Base-by-base conservation (phyloP, 768 basidiomycete species). In the Suillus fuscotomentosus region DNA sequence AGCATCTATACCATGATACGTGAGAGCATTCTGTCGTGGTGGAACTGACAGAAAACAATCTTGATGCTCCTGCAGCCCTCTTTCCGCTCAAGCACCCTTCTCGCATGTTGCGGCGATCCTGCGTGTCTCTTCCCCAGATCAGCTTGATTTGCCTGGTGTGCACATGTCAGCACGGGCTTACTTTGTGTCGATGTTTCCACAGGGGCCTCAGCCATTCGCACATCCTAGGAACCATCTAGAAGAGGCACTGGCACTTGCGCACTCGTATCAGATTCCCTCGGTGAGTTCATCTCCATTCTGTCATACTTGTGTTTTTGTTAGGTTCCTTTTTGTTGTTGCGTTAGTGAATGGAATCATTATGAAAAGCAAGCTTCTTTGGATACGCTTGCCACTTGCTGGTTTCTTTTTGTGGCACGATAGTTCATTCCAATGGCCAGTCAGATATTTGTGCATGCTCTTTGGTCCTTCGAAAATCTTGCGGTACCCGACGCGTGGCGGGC, bases 1-100 rank as follows among this genome's bases (percentile, higher is more conserved):
- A 81, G 64, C 83, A 89, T 74, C 70, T 91, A 38, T 91, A 91
- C 70, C 86, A 89, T 70, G 86, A 90, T 70, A 73, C 73, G 90
- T 91, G 75, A 81, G 87, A 83, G 45, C 36, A 54, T 63, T 42
- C 41, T n/a, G 36, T 63, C 42, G 6, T 62, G 17, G 11, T 11
- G 11, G 34, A 24, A 51, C 53, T 31, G 43, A 34, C 42, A 24
- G 14, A 62, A 11, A n/a, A n/a, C 20, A 13, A n/a, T 59, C 43
- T 24, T 65, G 31, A 59, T 60, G 51, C 20, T 43, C 56, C 14
- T 63, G 38, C 71, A 89, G 89, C 22, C 82, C 84, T 20, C 67
- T 90, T 61, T 78, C 79, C 48, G 65, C 68, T 7, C 76, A 82
- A 20, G 71, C 82, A 17, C 70, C 81, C 3, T 83, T 88, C 64